phyloP scores from a whole-genome alignment of 345 rosid genomes.

The Camelina hispida region DNA sequence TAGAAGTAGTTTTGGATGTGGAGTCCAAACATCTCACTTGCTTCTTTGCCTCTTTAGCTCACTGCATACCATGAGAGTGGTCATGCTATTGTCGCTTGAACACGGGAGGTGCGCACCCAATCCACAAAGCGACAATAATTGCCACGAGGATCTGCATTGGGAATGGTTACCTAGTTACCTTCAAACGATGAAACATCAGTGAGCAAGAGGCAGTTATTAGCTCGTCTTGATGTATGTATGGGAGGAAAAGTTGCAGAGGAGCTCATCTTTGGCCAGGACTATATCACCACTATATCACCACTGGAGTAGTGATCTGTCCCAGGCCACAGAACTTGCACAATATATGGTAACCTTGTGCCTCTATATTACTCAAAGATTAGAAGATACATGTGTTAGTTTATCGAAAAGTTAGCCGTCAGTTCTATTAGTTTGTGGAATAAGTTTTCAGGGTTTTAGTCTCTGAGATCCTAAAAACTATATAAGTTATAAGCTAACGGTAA shows the following conservation, averaged over 20 bases:
- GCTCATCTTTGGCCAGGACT: slow-evolving; percentile 89
- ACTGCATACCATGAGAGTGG: slow-evolving; percentile 99
- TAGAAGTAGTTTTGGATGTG: background rate
- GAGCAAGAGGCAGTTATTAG: slow-evolving; percentile 94
- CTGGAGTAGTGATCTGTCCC: slow-evolving; percentile 91
- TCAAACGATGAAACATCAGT: slow-evolving; percentile 94
- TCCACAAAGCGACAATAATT: slow-evolving; percentile 98
- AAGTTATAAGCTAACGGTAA: background rate
- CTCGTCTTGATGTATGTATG: slow-evolving; percentile 99
- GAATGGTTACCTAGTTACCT: slow-evolving; percentile 99
- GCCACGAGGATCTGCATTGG: slow-evolving; percentile 98
- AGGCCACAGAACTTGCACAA: slow-evolving; percentile 94
- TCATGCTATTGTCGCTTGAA: slow-evolving; percentile 94
- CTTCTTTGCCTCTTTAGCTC: slow-evolving; percentile 57
- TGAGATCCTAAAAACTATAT: background rate
- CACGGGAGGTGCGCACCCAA: slow-evolving; percentile 91
- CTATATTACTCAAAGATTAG: background rate
- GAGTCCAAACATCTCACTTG: slow-evolving; percentile 17
- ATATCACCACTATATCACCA: no score
- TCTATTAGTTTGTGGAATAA: background rate
- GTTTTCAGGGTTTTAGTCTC: background rate
- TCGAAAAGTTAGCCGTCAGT: background rate
- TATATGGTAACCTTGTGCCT: slow-evolving; percentile 69
- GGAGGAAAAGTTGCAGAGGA: slow-evolving; percentile 99
- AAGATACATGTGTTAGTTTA: background rate